Evolutionary conservation across 108 stramenopile species (phyloP), one percentile per base, ranked within the genome.

Genomic region (Pelagomonas calceolata): DNA sequence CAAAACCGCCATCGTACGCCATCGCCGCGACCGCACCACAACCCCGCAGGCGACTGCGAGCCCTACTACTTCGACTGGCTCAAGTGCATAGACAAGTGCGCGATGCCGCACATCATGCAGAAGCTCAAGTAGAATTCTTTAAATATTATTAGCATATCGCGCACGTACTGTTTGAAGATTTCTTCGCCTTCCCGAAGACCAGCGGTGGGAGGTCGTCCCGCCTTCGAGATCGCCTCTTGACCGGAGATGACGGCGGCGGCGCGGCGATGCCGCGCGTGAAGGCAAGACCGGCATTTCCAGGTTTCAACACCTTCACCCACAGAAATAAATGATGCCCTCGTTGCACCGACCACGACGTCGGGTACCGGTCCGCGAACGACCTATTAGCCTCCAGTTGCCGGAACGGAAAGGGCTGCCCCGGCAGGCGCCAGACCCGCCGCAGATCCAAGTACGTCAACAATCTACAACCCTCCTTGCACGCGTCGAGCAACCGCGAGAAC

Each of bases 261-360:
- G n/a, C n/a, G n/a, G n/a, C n/a, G n/a, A n/a, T n/a, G n/a, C n/a
- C n/a, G n/a, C n/a, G n/a, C n/a, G n/a, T n/a, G n/a, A n/a, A n/a
- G n/a, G n/a, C n/a, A n/a, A n/a, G n/a, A n/a, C n/a, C n/a, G 9
- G 39, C 39, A 12, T 5, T 1, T 17, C 51, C 51, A 1, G 51
- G 51, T 32, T 34, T 66, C 32, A 37, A 37, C 9, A 74, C 71
- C 76, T 81, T 83, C 34, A 15, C 71, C 81, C 81, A 83, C 30
- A 81, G 36, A 75, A 73, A 83, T 65, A 83, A 77, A 64, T 83
- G 82, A 45, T 83, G 81, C 26, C 82, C 82, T 30, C 81, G 45
- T 33, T 79, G 37, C 30, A 81, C 80, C 34, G 76, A 77, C 82
- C 82, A 83, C 33, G 72, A 70, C 66, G 82, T 83, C 31, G 78